A percentile compares a stretch with the other conserved stretches of the same genome.
Conservation (phyloP, 345 rosid genomes). For the Firmiana major region DNA sequence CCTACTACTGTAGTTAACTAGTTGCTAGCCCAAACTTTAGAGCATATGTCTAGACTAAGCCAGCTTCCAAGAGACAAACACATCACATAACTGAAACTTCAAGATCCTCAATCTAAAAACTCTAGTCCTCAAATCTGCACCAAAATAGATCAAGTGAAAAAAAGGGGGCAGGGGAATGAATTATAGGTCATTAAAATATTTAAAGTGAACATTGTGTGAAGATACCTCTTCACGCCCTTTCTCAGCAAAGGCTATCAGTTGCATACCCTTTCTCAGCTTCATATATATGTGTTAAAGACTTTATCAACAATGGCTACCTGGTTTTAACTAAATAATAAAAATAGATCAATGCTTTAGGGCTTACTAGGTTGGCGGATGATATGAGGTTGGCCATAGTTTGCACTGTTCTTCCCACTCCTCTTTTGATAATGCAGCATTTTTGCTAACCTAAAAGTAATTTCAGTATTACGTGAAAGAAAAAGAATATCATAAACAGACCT, state of each 20-base stretch:
- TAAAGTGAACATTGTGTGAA: background rate
- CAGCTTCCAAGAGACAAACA: background rate
- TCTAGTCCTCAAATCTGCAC: background rate
- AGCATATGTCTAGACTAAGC: background rate
- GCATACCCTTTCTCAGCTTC: slow-evolving; percentile 1
- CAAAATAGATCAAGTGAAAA: background rate
- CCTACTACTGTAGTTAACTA: too few relatives aligned
- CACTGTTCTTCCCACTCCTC: slow-evolving; percentile 92
- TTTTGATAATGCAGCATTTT: slow-evolving; percentile 66
- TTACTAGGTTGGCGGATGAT: slow-evolving; percentile 88
- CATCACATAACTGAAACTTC: background rate
- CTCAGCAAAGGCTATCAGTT: background rate
- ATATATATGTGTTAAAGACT: background rate
- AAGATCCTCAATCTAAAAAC: background rate
- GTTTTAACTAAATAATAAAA: background rate
- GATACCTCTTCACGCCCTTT: background rate
- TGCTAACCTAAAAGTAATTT: slow-evolving; percentile 51
- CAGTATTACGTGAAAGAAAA: slow-evolving; percentile 10
- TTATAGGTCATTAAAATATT: background rate
- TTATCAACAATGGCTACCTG: background rate
- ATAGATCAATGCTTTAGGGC: slow-evolving; percentile 25
- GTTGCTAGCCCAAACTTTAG: too few relatives aligned
- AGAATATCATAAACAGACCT: too few relatives aligned
- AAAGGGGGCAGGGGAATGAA: background rate
- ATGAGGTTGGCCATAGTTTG: slow-evolving; percentile 93